phyloP scores from a whole-genome alignment of 345 rosid species.

The Hevea brasiliensis region DNA sequence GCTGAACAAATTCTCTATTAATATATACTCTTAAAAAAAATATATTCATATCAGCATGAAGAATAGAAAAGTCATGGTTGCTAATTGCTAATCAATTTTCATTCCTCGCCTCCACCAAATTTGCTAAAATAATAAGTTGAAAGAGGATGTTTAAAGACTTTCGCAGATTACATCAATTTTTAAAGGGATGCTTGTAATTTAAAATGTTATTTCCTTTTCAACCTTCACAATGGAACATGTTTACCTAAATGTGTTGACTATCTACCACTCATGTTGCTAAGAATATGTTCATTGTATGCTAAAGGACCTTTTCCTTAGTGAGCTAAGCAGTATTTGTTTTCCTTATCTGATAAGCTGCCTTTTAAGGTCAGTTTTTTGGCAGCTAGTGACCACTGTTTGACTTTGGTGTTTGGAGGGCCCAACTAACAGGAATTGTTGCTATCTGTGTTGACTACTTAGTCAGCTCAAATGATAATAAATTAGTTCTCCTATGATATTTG shows the following conservation, averaged over 20 bases:
- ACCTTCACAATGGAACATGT: background rate
- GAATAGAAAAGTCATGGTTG: background rate
- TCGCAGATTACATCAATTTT: background rate
- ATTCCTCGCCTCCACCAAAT: background rate
- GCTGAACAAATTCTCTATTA: background rate
- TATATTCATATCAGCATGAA: background rate
- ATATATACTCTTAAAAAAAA: background rate
- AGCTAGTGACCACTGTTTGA: background rate
- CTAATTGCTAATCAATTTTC: background rate
- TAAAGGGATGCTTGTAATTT: background rate
- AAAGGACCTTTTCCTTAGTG: background rate
- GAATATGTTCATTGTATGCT: background rate
- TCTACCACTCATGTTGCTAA: too few relatives aligned
- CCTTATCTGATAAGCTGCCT: background rate
- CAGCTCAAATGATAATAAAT: background rate
- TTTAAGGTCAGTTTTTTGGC: background rate
- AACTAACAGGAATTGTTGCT: background rate
- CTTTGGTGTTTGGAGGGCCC: background rate
- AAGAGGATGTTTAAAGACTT: too few relatives aligned
- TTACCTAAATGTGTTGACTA: too few relatives aligned
- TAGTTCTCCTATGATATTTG: conserved; percentile 12
- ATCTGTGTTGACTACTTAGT: background rate
- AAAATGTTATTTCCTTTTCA: background rate
- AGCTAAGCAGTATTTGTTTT: background rate
- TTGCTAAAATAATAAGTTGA: too few relatives aligned